A percentile compares a stretch with the other conserved stretches of the same genome.
Evolutionary conservation across 345 rosid species (phyloP).

Genomic region (Corchorus olitorius): DNA sequence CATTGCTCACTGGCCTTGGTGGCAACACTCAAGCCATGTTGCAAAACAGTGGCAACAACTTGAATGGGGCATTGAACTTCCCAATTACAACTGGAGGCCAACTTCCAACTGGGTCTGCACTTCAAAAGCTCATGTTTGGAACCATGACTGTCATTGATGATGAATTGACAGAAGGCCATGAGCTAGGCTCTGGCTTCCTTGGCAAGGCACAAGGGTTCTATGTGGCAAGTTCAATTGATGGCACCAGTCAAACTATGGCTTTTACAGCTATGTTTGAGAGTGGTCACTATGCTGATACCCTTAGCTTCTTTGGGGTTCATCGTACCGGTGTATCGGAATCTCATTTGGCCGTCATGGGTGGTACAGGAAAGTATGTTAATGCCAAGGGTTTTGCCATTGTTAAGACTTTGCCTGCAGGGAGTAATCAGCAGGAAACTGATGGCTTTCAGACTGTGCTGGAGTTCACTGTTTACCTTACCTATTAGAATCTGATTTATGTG

Average conservation of each 20-base stretch:
- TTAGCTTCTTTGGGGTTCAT: slow-evolving; percentile 83
- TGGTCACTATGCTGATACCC: slow-evolving; percentile 70
- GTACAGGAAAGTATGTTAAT: slow-evolving; percentile 80
- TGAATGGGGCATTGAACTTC: slow-evolving; percentile 33
- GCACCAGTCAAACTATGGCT: slow-evolving; percentile 78
- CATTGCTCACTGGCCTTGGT: slow-evolving; percentile 73
- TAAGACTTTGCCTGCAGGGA: slow-evolving; percentile 53
- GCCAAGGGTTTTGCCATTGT: slow-evolving; percentile 70
- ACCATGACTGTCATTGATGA: slow-evolving; percentile 82
- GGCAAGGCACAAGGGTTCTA: slow-evolving; percentile 94
- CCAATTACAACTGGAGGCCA: slow-evolving; percentile 53
- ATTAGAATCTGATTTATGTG: slow-evolving; percentile 17
- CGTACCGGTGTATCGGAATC: slow-evolving; percentile 73
- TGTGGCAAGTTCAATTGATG: slow-evolving; percentile 73
- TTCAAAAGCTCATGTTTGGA: slow-evolving; percentile 77
- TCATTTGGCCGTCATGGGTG: slow-evolving; percentile 84
- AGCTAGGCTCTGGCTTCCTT: slow-evolving; percentile 61
- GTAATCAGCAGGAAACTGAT: slow-evolving; percentile 60
- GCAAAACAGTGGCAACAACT: slow-evolving; percentile 57
- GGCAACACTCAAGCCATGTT: slow-evolving; percentile 43
- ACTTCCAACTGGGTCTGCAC: slow-evolving; percentile 50
- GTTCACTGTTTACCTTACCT: slow-evolving; percentile 57
- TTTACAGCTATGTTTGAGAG: slow-evolving; percentile 74
- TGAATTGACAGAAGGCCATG: slow-evolving; percentile 71
- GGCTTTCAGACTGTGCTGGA: slow-evolving; percentile 70